phyloP scores from a whole-genome alignment of 73 alveolate species.

The Vitrella brassicaformis region DNA sequence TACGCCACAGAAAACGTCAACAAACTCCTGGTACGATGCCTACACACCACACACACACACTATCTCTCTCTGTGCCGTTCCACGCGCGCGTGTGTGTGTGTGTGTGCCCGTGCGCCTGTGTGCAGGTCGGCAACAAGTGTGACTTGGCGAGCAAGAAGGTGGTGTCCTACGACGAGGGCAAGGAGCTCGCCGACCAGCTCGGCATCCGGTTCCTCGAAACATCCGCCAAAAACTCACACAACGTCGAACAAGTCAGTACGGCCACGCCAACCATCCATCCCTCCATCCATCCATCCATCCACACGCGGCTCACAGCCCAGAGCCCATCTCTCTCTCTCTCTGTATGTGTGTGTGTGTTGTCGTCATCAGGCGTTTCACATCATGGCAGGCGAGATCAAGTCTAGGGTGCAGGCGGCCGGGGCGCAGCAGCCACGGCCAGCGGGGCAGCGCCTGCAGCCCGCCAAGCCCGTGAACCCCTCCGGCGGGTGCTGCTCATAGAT shows the following conservation, averaged over 20 bases:
- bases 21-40: slow-evolving; percentile 34
- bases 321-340: neutral
- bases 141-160: slow-evolving; percentile 35
- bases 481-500: too few relatives aligned
- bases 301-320: neutral
- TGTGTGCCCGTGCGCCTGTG: neutral
- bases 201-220: slow-evolving; percentile 36
- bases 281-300: neutral
- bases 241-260: slow-evolving; percentile 26
- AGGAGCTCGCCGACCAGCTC: slow-evolving; percentile 32
- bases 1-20: neutral
- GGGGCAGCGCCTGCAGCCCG: neutral
- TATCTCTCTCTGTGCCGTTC: too few relatives aligned
- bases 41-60: too few relatives aligned
- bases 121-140: slow-evolving; percentile 17
- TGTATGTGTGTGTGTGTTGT: neutral
- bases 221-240: slow-evolving; percentile 37
- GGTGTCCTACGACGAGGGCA: slow-evolving; percentile 39
- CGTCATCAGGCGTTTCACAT: slow-evolving; percentile 22
- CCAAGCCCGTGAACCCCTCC: neutral
- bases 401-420: slow-evolving; percentile 2
- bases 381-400: slow-evolving; percentile 37
- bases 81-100: neutral
- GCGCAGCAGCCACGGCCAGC: neutral
- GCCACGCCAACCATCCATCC: neutral